phyloP scores from a whole-genome alignment of 306 rosid species.

The Geum urbanum region DNA sequence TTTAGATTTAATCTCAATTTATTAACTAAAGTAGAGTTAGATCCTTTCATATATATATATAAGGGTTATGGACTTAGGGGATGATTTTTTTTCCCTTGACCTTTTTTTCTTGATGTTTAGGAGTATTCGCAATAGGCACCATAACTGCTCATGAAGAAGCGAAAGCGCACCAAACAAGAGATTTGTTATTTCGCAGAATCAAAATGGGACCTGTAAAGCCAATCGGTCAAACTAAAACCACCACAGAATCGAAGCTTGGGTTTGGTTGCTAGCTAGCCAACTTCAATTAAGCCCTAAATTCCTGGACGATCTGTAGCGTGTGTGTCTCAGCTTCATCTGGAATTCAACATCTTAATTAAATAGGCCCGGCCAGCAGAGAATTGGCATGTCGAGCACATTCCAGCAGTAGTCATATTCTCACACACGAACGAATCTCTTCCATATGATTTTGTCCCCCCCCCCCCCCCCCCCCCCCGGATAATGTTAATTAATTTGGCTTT shows the following conservation, averaged over 20 bases:
- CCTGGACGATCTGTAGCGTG: neutral
- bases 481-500: too few relatives aligned
- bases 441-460: neutral
- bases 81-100: too few relatives aligned
- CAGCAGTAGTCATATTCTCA: constrained; percentile 32
- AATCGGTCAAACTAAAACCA: constrained; percentile 5
- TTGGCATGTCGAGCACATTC: constrained; percentile 33
- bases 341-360: constrained; percentile 34
- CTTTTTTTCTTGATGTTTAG: too few relatives aligned
- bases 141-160: too few relatives aligned
- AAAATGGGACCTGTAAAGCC: constrained; percentile 5
- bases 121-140: too few relatives aligned
- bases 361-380: constrained; percentile 13
- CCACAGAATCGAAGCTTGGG: constrained; percentile 16
- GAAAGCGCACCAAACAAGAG: neutral
- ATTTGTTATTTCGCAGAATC: neutral
- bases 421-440: neutral
- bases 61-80: too few relatives aligned
- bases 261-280: constrained; percentile 11
- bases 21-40: too few relatives aligned
- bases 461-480: too few relatives aligned
- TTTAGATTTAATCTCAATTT: too few relatives aligned
- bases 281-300: constrained; percentile 11
- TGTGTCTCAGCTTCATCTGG: constrained; percentile 35
- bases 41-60: too few relatives aligned